Base-by-base conservation (phyloP, 2,329 filamentous ascomycete species). In the Cercospora beticola region DNA sequence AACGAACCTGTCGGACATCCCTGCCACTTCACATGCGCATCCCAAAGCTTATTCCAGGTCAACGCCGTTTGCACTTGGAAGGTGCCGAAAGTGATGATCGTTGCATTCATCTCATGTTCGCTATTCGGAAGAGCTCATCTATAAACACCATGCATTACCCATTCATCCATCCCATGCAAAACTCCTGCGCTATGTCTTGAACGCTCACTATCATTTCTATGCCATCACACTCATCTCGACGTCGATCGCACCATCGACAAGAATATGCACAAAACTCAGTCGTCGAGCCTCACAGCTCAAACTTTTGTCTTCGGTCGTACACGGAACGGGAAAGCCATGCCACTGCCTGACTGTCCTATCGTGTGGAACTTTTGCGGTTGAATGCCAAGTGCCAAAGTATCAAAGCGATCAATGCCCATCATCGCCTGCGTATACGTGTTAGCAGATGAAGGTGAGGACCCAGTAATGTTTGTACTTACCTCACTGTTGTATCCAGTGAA, bases 401-500 rank as follows among this genome's bases (percentile, higher is more conserved):
- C 72, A 64, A 72, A 71, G 21, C 71, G 73, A 56, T 75, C 71
- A 54, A 74, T 64, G 18, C 68, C 68, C 70, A 72, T 74, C 70
- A 72, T 74, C 36, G 62, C 75, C 71, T 74, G 58, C 14, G 7
- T 33, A 33, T 8, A 33, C 8, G 56, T 18, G 64, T 73, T 40
- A 72, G 66, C 23, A 18, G 10, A 33, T 4, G 23, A 23, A 16
- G 46, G 12, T 56, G 18, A 8, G 18, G 52, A 26, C 21, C 18
- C 26, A 8, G 4, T 10, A 18, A n/a, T 10, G n/a, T 6, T 58
- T 33, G 30, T 3, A 74, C 77, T 75, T 66, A 78, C 77, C 30
- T 86, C 82, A 71, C 86, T 85, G 70, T 83, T 86, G 77, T 86
- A 90, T 26, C 87, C 86, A 63, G 92, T 93, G 68, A 97, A 91